Conservation (phyloP, 805 yeast genomes). For the Saccharomycopsis oosterbeekiorum region DNA sequence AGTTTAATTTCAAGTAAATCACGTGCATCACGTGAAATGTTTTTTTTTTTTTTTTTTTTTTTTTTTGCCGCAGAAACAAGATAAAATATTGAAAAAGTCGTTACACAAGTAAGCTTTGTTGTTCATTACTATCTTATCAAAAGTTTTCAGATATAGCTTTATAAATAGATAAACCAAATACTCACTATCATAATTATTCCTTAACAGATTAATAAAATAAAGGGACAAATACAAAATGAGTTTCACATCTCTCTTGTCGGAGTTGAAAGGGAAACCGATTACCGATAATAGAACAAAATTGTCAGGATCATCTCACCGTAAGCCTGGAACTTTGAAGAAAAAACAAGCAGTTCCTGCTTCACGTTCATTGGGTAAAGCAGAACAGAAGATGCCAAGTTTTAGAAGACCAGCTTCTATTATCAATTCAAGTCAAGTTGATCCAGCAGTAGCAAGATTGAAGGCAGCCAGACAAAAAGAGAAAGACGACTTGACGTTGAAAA, state of each 20-base stretch:
- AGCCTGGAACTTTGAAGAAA: not conserved
- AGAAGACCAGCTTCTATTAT: not conserved
- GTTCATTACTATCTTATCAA: not conserved
- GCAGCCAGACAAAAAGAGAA: conserved; percentile 53
- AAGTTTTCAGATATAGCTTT: not conserved
- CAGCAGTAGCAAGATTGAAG: conserved; percentile 60
- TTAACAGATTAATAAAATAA: not conserved
- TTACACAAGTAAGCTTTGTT: not conserved
- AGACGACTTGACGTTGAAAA: conserved; percentile 24
- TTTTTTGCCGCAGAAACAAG: not conserved
- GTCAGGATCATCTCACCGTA: not conserved
- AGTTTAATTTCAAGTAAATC: not conserved
- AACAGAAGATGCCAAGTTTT: not conserved
- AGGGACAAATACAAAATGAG: not conserved
- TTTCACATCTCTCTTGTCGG: conserved; percentile 6
- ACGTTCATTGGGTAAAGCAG: not conserved
- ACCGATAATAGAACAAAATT: not conserved
- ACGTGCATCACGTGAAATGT: not conserved
- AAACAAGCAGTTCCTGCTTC: not conserved
- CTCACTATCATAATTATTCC: too few relatives aligned
- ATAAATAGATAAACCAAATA: not conserved
- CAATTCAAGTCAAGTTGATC: conserved; percentile 34
- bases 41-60: too few relatives aligned
- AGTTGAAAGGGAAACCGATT: not conserved
- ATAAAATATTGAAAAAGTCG: too few relatives aligned